Evolutionary conservation across 2,329 filamentous ascomycete genomes (phyloP), one percentile per base, ranked within the genome.

Genomic region (Lithohypha guttulata): DNA sequence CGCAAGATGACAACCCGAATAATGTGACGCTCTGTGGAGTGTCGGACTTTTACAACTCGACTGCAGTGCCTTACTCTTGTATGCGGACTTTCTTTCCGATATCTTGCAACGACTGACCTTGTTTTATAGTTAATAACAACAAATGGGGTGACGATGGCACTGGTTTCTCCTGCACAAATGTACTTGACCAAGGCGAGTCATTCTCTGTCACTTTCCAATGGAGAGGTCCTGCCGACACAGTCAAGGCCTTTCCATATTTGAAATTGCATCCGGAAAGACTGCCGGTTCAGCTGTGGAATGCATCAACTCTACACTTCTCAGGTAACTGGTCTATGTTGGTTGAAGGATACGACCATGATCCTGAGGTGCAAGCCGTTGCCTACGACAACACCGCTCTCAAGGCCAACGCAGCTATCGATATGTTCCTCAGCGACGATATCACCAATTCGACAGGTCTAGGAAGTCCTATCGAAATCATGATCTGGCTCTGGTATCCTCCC

Each of bases 381-480:
- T 43, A 29, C 25, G 43, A 46, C 34, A 33, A 43, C 13, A 40
- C 33, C 6, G 39, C 18, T n/a, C 20, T 46, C n/a, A 37, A 42
- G 4, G 27, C 33, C 4, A 46, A 46, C 27, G 41, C 32, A 3
- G 43, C 43, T 13, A 36, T 46, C 5, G 43, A 46, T 25, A 42
- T 46, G 36, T 46, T 46, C 23, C 22, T 46, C 6, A 37, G 31
- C 19, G 43, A 46, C 36, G 39, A 46, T 26, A 27, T 29, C 3
- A 36, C 37, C 15, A 46, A 46, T 26, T 33, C 36, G 14, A 46
- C 43, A 6, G 34, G 30, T 6, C 8, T 43, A 1, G 41, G 37
- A 3, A 23, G 41, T 6, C 43, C 43, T 3, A 41, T 46, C 14
- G 43, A 46, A 19, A 43, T 46, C 28, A 46, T 46, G 43, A 46